Percentiles rank a stretch among this genome's conserved stretches.
Evolutionary conservation across 140 eudicot species (phyloP).

Genomic region (Senecio squalidus): DNA sequence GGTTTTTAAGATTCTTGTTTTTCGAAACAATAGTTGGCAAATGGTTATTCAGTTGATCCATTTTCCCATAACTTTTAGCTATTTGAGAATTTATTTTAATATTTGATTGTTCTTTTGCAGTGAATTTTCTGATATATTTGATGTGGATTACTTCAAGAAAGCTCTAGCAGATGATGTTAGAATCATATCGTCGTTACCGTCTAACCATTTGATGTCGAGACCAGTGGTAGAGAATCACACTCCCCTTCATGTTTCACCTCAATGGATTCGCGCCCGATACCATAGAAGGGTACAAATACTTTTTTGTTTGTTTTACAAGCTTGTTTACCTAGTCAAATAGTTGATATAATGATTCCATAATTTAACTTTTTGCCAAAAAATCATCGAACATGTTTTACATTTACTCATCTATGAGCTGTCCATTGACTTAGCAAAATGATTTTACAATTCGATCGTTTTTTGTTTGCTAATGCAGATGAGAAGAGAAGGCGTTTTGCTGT

Average conservation of each 20-base stretch:
- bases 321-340: slow-evolving; percentile 28
- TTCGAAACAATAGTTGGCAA: neutral
- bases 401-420: slow-evolving; percentile 28
- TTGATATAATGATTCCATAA: slow-evolving; percentile 19
- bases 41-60: neutral
- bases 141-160: slow-evolving; percentile 87
- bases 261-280: slow-evolving; percentile 87
- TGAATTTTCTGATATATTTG: slow-evolving; percentile 97
- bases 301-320: no score
- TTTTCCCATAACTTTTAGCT: neutral
- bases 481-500: slow-evolving; percentile 77
- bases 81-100: neutral
- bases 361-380: slow-evolving; percentile 22
- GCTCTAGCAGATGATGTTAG: slow-evolving; percentile 78
- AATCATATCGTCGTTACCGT: slow-evolving; percentile 87
- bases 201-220: slow-evolving; percentile 89
- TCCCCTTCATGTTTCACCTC: slow-evolving; percentile 85
- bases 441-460: neutral
- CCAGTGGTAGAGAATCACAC: slow-evolving; percentile 86
- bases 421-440: slow-evolving; percentile 20
- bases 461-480: slow-evolving; percentile 55
- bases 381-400: slow-evolving; percentile 24
- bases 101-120: slow-evolving; percentile 43
- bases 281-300: slow-evolving; percentile 42
- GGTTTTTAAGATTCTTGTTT: slow-evolving; percentile 1